Percentiles rank a stretch among this genome's conserved stretches.
Evolutionary conservation across 495 filamentous ascomycete genomes (phyloP).

Genomic region (Xylaria nigripes): DNA sequence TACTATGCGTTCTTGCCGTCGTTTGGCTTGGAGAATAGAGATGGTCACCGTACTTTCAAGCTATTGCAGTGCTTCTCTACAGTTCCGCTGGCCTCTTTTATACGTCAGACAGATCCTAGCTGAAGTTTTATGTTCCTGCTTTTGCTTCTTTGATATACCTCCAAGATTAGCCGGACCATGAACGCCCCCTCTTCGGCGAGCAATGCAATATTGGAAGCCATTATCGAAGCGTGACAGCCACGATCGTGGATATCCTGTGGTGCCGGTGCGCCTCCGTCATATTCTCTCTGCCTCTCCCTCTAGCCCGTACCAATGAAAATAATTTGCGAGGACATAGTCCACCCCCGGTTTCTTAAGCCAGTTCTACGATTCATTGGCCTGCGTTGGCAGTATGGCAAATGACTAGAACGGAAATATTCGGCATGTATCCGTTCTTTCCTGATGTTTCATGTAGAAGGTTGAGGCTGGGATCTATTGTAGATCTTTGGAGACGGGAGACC

Average conservation of each 20-base stretch:
- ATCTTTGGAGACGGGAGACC: background rate
- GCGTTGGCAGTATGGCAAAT: background rate
- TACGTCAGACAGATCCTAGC: background rate
- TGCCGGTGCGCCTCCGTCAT: background rate
- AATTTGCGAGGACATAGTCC: background rate
- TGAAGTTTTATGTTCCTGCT: background rate
- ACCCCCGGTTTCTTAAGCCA: too few species aligned
- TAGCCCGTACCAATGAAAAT: background rate
- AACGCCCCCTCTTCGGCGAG: background rate
- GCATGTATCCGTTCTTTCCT: slow-evolving; percentile 9
- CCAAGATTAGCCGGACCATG: background rate
- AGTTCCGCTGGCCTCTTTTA: slow-evolving; percentile 1
- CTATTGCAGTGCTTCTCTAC: background rate
- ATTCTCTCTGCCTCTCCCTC: background rate
- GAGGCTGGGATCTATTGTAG: background rate
- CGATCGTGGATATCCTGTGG: slow-evolving; percentile 1
- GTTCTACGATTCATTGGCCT: background rate
- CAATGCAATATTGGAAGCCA: background rate
- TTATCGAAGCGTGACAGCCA: slow-evolving; percentile 5
- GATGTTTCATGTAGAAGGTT: slow-evolving; percentile 1
- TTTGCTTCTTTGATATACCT: background rate
- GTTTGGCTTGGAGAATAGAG: background rate
- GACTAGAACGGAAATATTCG: background rate
- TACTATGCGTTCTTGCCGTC: background rate
- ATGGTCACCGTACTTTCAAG: background rate